Conservation (phyloP, 2,329 filamentous ascomycete genomes). For the Talaromyces verruculosus region DNA sequence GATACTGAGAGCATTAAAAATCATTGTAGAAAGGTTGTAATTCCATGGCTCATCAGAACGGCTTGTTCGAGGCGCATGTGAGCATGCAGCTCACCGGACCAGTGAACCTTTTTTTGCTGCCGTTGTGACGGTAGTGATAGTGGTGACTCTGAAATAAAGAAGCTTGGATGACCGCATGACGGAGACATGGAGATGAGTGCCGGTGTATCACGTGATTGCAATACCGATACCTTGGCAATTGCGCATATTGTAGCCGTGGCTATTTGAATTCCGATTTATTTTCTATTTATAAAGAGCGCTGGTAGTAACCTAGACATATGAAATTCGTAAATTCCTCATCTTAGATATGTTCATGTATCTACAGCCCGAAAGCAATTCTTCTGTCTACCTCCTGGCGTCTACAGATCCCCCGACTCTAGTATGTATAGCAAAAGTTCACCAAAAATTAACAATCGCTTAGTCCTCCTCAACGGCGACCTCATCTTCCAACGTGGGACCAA, state of each 20-base stretch:
- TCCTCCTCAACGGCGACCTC: constrained; percentile 40
- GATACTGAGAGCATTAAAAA: constrained; percentile 64
- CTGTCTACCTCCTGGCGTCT: not conserved
- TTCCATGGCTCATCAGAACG: constrained; percentile 22
- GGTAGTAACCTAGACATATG: not conserved
- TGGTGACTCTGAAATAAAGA: not conserved
- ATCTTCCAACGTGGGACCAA: constrained; percentile 33
- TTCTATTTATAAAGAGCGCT: not conserved
- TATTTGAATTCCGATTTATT: not conserved
- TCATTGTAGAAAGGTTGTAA: constrained; percentile 31
- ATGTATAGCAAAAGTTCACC: not conserved
- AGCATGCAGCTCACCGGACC: constrained; percentile 18
- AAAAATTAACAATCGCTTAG: constrained; percentile 12
- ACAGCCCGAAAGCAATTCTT: not conserved
- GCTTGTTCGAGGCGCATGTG: constrained; percentile 20
- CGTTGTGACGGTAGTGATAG: constrained; percentile 6
- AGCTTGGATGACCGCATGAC: not conserved
- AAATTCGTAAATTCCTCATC: constrained; percentile 3
- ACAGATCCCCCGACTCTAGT: not conserved
- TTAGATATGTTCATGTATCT: constrained; percentile 7
- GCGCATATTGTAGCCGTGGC: not conserved
- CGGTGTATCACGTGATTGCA: not conserved
- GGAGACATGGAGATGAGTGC: not conserved
- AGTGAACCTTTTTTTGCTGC: constrained; percentile 5
- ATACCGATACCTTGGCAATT: not conserved